Evolutionary conservation across 176 grass and related monocot species (phyloP), one percentile per base, ranked within the genome.

Genomic region (Carex pumila): DNA sequence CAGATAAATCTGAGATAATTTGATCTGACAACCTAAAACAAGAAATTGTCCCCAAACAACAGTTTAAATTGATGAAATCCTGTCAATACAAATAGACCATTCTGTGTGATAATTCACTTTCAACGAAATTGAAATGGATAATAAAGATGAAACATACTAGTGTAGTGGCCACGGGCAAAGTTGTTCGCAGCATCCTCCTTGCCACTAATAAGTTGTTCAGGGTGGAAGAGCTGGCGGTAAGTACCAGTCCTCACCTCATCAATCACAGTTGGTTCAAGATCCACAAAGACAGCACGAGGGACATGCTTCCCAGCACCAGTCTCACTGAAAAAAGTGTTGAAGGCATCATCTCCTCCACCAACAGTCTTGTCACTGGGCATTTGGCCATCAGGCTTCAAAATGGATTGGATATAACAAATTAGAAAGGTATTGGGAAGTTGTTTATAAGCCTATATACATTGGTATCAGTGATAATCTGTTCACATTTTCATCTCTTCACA

Each of bases 261-360:
- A 8, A 95, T 95, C 88, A 95, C 93, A 11, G 93, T 92, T 61
- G 90, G 93, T 36, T 95, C 93, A 3, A 95, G 93, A 79, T 95
- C 93, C 54, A 95, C 82, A 36, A 95, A 95, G 37, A 95, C 85
- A 3, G 93, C 93, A 79, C 93, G 93, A 32, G 93, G 93, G 45
- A 90, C 87, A 12, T 95, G 80, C 93, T 95, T 95, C 22, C 93
- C 93, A 58, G 82, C 93, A 22, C 90, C 88, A 2, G 93, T 95
- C 82, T 92, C 85, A 61, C 90, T 89, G 90, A 92, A 95, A 80
- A 92, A 95, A 79, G 93, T 95, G 85, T 88, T 90, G 88, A 90
- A 92, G 29, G 93, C 87, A 37, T 95, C 90, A 81, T 92, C 88
- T 2, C 87, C 87, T 57, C 91, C 90, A 13, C 90, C 86, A 1